Conservation (phyloP, 2,329 filamentous ascomycete species). For the Chaetomium sp. region DNA sequence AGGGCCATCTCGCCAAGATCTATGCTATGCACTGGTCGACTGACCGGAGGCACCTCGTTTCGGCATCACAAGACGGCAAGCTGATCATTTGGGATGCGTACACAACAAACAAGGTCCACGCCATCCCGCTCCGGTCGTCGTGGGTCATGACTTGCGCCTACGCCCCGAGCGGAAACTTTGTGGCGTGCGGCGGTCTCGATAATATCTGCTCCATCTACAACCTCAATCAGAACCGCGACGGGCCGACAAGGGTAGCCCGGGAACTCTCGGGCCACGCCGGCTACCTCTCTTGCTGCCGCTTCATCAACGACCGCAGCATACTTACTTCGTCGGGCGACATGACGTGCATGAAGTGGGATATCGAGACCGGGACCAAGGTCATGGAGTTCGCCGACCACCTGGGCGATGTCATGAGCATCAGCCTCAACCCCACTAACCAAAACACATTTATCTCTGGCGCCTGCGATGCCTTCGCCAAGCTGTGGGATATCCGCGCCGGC, state of each 20-base stretch:
- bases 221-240: slow-evolving; percentile 88
- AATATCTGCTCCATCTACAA: slow-evolving; percentile 99
- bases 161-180: slow-evolving; percentile 95
- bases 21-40: slow-evolving; percentile 99
- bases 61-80: slow-evolving; percentile 97
- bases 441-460: slow-evolving; percentile 99
- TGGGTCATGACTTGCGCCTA: slow-evolving; percentile 99
- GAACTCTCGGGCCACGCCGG: slow-evolving; percentile 96
- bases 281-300: slow-evolving; percentile 96
- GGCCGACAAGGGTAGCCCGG: slow-evolving; percentile 92
- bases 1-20: slow-evolving; percentile 98
- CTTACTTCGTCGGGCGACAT: slow-evolving; percentile 98
- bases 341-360: slow-evolving; percentile 99
- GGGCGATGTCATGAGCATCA: slow-evolving; percentile 99
- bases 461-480: slow-evolving; percentile 96
- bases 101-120: slow-evolving; percentile 99
- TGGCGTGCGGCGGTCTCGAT: slow-evolving; percentile 96
- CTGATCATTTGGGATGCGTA: slow-evolving; percentile 99
- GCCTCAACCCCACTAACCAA: slow-evolving; percentile 98
- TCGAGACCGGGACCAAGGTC: slow-evolving; percentile 95
- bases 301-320: slow-evolving; percentile 97
- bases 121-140: slow-evolving; percentile 93
- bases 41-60: slow-evolving; percentile 93
- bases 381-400: slow-evolving; percentile 98
- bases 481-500: slow-evolving; percentile 98